Percentiles rank a stretch among this genome's conserved stretches.
These are phyloP conservation scores for Carex littledalei DNA, from an alignment of 176 grass and related monocot species.

Conservation along the genomic window DNA sequence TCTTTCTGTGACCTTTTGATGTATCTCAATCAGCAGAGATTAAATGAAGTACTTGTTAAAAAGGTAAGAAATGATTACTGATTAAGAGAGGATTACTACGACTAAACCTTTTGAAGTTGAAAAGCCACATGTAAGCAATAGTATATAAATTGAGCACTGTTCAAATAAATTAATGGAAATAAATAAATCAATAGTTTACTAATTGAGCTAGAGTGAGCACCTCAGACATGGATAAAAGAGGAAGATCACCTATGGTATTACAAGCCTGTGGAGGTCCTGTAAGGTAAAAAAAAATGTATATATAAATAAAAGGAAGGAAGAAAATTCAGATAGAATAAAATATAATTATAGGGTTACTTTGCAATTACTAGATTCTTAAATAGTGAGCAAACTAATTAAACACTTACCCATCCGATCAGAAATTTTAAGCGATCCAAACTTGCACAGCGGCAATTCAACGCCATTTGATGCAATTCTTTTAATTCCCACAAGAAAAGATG, in stretches of 20 bases:
- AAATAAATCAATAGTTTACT: neutral
- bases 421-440: neutral
- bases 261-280: conserved; percentile 33
- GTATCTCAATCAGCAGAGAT: neutral
- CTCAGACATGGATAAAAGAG: conserved; percentile 64
- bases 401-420: neutral
- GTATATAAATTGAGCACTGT: neutral
- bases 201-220: conserved; percentile 26
- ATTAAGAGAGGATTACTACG: neutral
- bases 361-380: neutral
- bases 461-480: neutral
- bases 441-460: neutral
- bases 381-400: neutral
- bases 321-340: neutral
- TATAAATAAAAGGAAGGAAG: neutral
- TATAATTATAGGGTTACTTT: neutral
- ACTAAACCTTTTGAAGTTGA: neutral
- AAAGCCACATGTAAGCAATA: neutral
- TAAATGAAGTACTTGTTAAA: neutral
- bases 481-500: neutral
- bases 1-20: conserved; percentile 47
- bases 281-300: neutral
- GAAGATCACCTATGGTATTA: conserved; percentile 32
- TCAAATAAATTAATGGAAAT: neutral
- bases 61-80: neutral